Evolutionary conservation across 192 early-diverging fungal species (phyloP), one percentile per base, ranked within the genome.

Genomic region (Coemansia sp.): DNA sequence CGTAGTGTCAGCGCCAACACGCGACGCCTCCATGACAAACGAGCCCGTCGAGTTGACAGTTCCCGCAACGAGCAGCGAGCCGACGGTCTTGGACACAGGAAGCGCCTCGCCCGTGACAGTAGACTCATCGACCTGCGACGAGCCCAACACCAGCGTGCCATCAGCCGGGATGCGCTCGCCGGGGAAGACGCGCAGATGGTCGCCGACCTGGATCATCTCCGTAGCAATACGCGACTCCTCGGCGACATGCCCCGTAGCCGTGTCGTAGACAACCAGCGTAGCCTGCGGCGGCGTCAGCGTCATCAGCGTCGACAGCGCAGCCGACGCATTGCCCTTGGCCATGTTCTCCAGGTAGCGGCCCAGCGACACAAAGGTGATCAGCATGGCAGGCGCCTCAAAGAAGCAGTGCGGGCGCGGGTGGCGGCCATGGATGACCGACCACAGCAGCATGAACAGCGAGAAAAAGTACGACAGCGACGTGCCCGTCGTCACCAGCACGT

Each of bases 151-250:
- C 12, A 99, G 85, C 1, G 83, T 70, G 16, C 96, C 97, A 74
- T 99, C 97, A 0, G 93, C 90, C 8, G 97, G 95, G 47, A 99
- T 87, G 43, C 95, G 91, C 76, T 98, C 96, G 34, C 95, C 95
- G 1, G 97, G 97, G 18, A 97, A 80, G 49, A 98, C 86, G 70
- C 93, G 94, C 78, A 98, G 76, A 6, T 90, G 61, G 79, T 99
- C 97, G 53, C 92, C 92, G 4, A 86, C 80, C 75, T 97, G 89
- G 22, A 99, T 87, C 78, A 95, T 76, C 72, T 98, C 95, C 0
- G 91, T 90, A 0, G 95, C 87, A 60, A 99, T 95, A 40, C 84
- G 81, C 64, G 86, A 84, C 77, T 96, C 95, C 31, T 50, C 65
- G 0, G 67, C 68, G 5, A 71, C 66, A 7, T 38, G 71, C 4